phyloP scores from a whole-genome alignment of 441 rosid genomes.

The Bruguiera hainesii region DNA sequence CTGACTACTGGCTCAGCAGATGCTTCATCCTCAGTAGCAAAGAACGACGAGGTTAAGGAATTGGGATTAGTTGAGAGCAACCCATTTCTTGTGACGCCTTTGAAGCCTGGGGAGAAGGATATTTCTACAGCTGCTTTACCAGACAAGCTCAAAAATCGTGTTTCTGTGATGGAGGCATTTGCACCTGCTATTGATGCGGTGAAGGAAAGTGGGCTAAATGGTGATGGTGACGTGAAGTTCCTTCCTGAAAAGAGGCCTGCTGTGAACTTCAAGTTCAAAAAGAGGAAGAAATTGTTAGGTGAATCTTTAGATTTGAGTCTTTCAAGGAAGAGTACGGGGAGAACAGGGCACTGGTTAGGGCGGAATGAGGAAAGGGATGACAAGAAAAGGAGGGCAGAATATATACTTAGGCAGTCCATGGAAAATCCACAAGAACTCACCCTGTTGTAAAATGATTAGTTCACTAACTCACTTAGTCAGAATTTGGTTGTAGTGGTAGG shows the following conservation, averaged over 20 bases:
- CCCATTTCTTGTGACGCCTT: conserved; percentile 35
- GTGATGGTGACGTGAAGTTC: conserved; percentile 45
- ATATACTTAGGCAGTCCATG: conserved; percentile 73
- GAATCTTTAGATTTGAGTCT: conserved; percentile 56
- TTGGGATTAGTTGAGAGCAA: conserved; percentile 26
- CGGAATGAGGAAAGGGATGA: conserved; percentile 94
- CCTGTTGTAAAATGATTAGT: conserved; percentile 52
- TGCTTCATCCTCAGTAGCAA: conserved; percentile 36
- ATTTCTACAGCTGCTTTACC: conserved; percentile 38
- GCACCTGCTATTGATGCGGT: conserved; percentile 74
- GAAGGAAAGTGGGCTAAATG: conserved; percentile 42
- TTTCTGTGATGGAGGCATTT: conserved; percentile 69
- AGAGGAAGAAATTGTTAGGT: conserved; percentile 59
- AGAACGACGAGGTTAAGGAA: conserved; percentile 27
- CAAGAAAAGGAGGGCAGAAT: conserved; percentile 93
- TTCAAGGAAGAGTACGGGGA: conserved; percentile 47
- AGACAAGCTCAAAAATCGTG: conserved; percentile 30
- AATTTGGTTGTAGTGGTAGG: conserved; percentile 26
- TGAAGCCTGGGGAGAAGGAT: conserved; percentile 49
- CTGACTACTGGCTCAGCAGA: conserved; percentile 38
- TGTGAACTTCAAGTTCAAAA: conserved; percentile 56
- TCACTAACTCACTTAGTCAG: conserved; percentile 24
- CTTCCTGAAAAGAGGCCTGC: conserved; percentile 53
- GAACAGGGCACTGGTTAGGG: conserved; percentile 34
- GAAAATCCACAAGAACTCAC: conserved; percentile 89